A percentile compares a stretch with the other conserved stretches of the same genome.
Evolutionary conservation across 345 rosid genomes (phyloP).

Genomic region (Hirschfeldia incana): DNA sequence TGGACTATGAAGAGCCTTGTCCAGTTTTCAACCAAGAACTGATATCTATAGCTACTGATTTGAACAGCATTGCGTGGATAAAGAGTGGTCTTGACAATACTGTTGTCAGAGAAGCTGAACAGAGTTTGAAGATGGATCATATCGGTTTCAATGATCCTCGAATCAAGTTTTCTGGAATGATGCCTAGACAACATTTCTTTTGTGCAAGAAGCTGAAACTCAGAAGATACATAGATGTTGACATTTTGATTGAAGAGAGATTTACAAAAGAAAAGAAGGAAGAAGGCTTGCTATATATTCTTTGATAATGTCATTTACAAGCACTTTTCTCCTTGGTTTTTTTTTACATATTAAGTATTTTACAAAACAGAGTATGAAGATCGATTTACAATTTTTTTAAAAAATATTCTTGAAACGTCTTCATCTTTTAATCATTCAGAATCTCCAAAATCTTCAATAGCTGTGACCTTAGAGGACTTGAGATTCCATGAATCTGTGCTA

Average conservation of each 20-base stretch:
- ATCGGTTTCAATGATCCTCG: slow-evolving; percentile 46
- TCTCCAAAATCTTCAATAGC: slow-evolving; percentile 60
- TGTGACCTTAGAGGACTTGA: slow-evolving; percentile 58
- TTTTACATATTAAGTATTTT: slow-evolving; percentile 12
- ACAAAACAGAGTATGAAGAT: slow-evolving; percentile 32
- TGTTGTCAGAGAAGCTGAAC: slow-evolving; percentile 46
- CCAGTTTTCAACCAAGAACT: slow-evolving; percentile 62
- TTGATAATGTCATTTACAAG: slow-evolving; percentile 29
- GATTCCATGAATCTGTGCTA: slow-evolving; percentile 45
- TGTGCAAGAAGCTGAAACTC: slow-evolving; percentile 53
- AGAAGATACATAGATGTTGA: slow-evolving; percentile 33
- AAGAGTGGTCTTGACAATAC: slow-evolving; percentile 67
- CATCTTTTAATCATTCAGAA: slow-evolving; percentile 30
- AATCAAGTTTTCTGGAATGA: slow-evolving; percentile 51
- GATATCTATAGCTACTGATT: slow-evolving; percentile 74
- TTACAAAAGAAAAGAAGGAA: slow-evolving; percentile 22
- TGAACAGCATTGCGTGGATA: slow-evolving; percentile 89
- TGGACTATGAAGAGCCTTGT: slow-evolving; percentile 70
- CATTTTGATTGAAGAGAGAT: slow-evolving; percentile 11
- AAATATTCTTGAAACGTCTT: slow-evolving; percentile 27
- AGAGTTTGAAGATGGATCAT: slow-evolving; percentile 39
- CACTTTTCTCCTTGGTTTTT: slow-evolving; percentile 33
- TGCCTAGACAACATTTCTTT: slow-evolving; percentile 47
- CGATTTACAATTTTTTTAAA: slow-evolving; percentile 34
- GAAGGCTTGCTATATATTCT: slow-evolving; percentile 37